Evolutionary conservation across 768 basidiomycete genomes (phyloP).

Genomic region (Neoboletus subvelutipes): DNA sequence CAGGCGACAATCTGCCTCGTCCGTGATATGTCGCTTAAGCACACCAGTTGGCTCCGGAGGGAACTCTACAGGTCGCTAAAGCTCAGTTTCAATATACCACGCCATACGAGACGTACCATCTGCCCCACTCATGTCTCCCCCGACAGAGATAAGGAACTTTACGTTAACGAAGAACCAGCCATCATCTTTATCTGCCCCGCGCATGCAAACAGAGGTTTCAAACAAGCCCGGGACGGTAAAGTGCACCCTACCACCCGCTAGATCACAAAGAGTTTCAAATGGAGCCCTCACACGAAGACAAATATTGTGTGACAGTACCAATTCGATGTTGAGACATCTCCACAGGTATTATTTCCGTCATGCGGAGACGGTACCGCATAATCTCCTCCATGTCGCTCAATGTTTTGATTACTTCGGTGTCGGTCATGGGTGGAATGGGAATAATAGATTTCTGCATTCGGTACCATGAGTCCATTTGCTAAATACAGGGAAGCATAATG

Average conservation of each 20-base stretch:
- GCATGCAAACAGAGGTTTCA: conserved; percentile 69
- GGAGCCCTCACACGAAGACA: conserved; percentile 12
- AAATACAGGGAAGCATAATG: conserved; percentile 15
- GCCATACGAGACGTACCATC: conserved; percentile 48
- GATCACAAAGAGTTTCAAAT: conserved; percentile 21
- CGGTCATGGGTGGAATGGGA: conserved; percentile 63
- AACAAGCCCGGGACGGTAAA: conserved; percentile 76
- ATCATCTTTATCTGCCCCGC: conserved; percentile 64
- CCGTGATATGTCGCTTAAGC: conserved; percentile 64
- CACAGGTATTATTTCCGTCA: conserved; percentile 76
- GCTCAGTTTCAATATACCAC: background rate
- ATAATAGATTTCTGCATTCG: conserved; percentile 62
- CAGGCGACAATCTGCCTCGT: conserved; percentile 70
- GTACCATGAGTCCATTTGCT: conserved; percentile 21
- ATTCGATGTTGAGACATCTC: conserved; percentile 76
- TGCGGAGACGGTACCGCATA: conserved; percentile 75
- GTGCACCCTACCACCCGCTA: conserved; percentile 75
- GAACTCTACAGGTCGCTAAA: conserved; percentile 50
- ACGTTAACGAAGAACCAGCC: conserved; percentile 87
- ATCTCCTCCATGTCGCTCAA: conserved; percentile 72
- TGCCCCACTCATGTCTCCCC: conserved; percentile 69
- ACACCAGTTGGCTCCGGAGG: conserved; percentile 64
- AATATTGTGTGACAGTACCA: conserved; percentile 40
- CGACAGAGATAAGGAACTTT: conserved; percentile 70
- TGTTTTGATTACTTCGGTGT: conserved; percentile 62